These are phyloP conservation scores for Hevea brasiliensis DNA, from an alignment of 345 rosid genomes.

Conservation along the genomic window DNA sequence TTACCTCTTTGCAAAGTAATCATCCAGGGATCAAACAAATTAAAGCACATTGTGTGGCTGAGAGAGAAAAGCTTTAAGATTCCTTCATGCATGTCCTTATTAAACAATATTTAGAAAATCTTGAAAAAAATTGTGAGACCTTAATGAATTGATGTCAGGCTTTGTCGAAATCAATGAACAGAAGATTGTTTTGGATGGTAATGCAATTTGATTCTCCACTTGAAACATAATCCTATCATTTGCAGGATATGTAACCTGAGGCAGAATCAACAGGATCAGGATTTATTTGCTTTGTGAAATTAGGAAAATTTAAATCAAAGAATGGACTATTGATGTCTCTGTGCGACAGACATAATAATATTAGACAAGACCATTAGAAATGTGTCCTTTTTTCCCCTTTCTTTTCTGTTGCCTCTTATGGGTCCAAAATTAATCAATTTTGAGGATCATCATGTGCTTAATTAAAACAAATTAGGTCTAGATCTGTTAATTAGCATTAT, in stretches of 20 bases:
- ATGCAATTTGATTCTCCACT: slow-evolving; percentile 18
- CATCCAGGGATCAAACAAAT: not conserved
- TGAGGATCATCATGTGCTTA: not conserved
- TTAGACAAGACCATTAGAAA: not conserved
- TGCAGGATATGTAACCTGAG: slow-evolving; percentile 20
- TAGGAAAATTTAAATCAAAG: not conserved
- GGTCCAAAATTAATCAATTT: not conserved
- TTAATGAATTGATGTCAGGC: not conserved
- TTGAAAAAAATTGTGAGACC: no score
- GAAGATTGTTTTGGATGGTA: slow-evolving; percentile 21
- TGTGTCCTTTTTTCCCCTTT: not conserved
- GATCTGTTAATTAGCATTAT: no score
- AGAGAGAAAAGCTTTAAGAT: no score
- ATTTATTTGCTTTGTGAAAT: not conserved
- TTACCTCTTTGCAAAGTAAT: not conserved
- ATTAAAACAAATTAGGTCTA: not conserved
- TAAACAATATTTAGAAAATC: no score
- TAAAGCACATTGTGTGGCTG: not conserved
- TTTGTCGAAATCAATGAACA: slow-evolving; percentile 41
- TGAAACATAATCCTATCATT: slow-evolving; percentile 19
- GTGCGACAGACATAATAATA: not conserved
- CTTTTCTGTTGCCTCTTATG: not conserved
- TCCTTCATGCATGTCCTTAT: no score
- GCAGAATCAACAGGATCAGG: not conserved
- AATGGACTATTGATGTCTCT: not conserved